phyloP scores from a whole-genome alignment of 2,329 filamentous ascomycete genomes.

The Exophiala spinifera region DNA sequence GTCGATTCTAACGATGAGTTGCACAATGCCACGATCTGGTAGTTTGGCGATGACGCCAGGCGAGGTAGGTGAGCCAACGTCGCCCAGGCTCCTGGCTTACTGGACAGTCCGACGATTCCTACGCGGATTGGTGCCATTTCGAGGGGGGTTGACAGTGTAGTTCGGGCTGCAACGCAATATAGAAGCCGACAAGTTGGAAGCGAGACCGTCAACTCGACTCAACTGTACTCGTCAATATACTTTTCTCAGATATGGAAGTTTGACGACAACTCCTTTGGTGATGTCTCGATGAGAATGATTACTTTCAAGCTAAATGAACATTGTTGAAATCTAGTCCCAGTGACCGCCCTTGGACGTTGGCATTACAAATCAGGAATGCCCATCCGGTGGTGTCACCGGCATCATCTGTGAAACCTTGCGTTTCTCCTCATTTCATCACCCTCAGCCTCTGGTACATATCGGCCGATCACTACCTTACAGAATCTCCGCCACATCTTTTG shows the following conservation, averaged over 20 bases:
- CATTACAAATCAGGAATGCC: background rate
- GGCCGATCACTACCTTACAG: no score
- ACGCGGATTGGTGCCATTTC: conserved; percentile 53
- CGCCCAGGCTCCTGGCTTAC: conserved; percentile 55
- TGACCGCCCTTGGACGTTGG: background rate
- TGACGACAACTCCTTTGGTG: no score
- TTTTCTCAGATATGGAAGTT: no score
- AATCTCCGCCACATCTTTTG: no score
- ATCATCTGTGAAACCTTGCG: background rate
- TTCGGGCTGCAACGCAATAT: no score
- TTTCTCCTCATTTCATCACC: background rate
- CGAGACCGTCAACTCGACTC: no score
- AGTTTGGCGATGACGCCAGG: conserved; percentile 48
- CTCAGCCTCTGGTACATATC: background rate
- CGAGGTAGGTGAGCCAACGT: conserved; percentile 58
- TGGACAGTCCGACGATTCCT: conserved; percentile 59
- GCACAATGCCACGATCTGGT: conserved; percentile 51
- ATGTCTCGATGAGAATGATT: background rate
- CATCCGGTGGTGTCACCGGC: background rate
- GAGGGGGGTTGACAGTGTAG: no score
- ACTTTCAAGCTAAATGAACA: background rate
- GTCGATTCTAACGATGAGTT: conserved; percentile 51
- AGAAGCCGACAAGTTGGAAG: no score
- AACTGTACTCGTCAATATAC: no score
- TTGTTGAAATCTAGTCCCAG: background rate